Evolutionary conservation across 2,329 filamentous ascomycete species (phyloP), one percentile per base, ranked within the genome.

Genomic region (Clarireedia monteithiana): DNA sequence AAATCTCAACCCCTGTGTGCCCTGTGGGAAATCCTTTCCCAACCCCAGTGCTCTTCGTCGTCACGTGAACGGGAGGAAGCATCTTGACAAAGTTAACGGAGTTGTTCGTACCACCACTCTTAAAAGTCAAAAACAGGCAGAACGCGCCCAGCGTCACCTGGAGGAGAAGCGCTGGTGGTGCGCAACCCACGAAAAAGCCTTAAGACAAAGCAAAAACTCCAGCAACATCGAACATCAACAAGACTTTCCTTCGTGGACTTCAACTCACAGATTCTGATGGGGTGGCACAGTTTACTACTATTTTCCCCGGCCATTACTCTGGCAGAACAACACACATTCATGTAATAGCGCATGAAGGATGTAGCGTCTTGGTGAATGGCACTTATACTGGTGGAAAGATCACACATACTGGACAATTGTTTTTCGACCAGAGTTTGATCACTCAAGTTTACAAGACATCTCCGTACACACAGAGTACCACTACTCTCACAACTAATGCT

Each of bases 351-450:
- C 58, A 62, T 40, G 48, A 46, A 10, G 56, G 56, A 23, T 56
- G 50, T 4, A 58, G 58, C 4, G 51, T 62, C 24, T 26, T 56
- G 1, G 45, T 64, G 20, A 76, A 76, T 67, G 63, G 78, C 66
- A 78, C 77, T 52, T 78, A 81, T 61, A 70, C 70, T 46, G 78
- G 74, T 58, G 74, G 75, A 20, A 73, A 70, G 55, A 74, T 80
- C 57, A 77, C 78, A 14, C 63, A 65, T 44, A 55, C 63, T 20
- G 59, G 56, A 5, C 83, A 88, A 67, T 68, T 84, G 50, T 87
- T 83, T 75, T 83, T 84, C 66, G 81, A 85, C 66, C 78, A 85
- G 66, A 71, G 74, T 58, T 75, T 86, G 15, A 76, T 83, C 62
- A 62, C 64, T 39, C 62, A 72, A 34, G 80, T 85, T 51, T 77